These are phyloP conservation scores for Beauveria bassiana DNA, from an alignment of 2,329 filamentous ascomycete species.

Conservation along the genomic window DNA sequence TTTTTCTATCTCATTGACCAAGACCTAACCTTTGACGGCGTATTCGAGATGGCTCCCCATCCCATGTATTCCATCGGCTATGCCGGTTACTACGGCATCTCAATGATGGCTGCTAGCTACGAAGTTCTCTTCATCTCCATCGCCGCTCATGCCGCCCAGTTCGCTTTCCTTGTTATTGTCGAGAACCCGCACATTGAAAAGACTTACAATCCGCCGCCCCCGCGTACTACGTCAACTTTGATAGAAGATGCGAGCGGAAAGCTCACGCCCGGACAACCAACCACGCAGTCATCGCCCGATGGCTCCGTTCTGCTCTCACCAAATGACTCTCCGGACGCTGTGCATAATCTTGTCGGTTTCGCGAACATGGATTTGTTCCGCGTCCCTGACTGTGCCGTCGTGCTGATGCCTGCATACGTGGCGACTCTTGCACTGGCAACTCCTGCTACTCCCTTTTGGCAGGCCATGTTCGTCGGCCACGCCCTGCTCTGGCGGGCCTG, in stretches of 20 bases:
- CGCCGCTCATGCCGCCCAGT: constrained; percentile 86
- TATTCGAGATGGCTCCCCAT: constrained; percentile 98
- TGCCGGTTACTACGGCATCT: constrained; percentile 96
- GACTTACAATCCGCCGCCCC: constrained; percentile 86
- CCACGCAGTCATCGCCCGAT: constrained; percentile 17
- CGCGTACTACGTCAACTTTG: constrained; percentile 49
- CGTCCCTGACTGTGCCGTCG: constrained; percentile 72
- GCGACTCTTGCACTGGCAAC: constrained; percentile 66
- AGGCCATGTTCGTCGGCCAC: constrained; percentile 72
- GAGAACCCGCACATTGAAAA: constrained; percentile 98
- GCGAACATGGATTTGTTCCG: constrained; percentile 83
- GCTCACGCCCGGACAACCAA: constrained; percentile 19
- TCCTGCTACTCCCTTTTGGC: constrained; percentile 67
- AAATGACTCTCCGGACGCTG: constrained; percentile 48
- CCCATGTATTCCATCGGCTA: constrained; percentile 99
- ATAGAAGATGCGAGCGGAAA: constrained; percentile 23
- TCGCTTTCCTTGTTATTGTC: constrained; percentile 82
- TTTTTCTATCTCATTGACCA: constrained; percentile 99
- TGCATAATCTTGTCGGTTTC: constrained; percentile 78
- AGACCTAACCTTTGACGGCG: constrained; percentile 93
- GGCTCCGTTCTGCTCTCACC: constrained; percentile 18
- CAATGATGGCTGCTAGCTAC: constrained; percentile 96
- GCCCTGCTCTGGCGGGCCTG: constrained; percentile 80
- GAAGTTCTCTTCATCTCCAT: constrained; percentile 96
- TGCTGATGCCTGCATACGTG: constrained; percentile 71